Percentiles rank a stretch among this genome's conserved stretches.
Evolutionary conservation across 805 yeast species (phyloP).

Genomic region (Myxozyma geophila): DNA sequence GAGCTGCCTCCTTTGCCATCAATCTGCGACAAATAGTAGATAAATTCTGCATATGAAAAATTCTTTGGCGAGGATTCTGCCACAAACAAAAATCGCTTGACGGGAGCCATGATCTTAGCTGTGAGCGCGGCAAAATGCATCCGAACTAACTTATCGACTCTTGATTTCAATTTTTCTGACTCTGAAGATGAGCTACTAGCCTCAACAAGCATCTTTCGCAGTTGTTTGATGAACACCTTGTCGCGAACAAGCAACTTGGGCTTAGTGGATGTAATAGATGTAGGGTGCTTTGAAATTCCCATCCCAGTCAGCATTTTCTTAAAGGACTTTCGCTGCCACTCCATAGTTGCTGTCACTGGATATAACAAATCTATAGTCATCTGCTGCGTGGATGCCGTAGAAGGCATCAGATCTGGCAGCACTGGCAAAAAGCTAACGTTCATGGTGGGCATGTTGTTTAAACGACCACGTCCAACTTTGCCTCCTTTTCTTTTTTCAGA

Average conservation of each 20-base stretch:
- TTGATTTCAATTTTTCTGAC: not conserved
- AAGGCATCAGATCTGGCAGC: conserved; percentile 30
- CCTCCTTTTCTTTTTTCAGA: not conserved
- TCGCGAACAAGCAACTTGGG: conserved; percentile 25
- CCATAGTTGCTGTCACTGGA: conserved; percentile 33
- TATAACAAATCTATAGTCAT: conserved; percentile 33
- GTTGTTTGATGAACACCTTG: conserved; percentile 14
- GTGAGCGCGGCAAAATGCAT: conserved; percentile 33
- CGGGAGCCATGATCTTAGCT: conserved; percentile 31
- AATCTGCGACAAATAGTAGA: conserved; percentile 16
- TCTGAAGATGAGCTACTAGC: not conserved
- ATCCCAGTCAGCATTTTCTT: conserved; percentile 18
- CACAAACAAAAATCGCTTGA: conserved; percentile 29
- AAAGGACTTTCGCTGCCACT: conserved; percentile 28
- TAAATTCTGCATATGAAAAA: conserved; percentile 31
- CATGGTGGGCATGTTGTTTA: conserved; percentile 20
- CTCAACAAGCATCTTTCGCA: conserved; percentile 19
- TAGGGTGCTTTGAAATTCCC: conserved; percentile 13
- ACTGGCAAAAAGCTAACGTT: conserved; percentile 30
- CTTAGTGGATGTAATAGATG: conserved; percentile 3
- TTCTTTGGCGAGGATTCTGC: conserved; percentile 26
- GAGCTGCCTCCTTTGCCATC: conserved; percentile 5
- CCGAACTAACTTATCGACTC: conserved; percentile 27
- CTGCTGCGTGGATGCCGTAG: conserved; percentile 23
- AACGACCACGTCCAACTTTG: not conserved